Evolutionary conservation across 768 basidiomycete species (phyloP), one percentile per base, ranked within the genome.

Genomic region (Hericium coralloides): DNA sequence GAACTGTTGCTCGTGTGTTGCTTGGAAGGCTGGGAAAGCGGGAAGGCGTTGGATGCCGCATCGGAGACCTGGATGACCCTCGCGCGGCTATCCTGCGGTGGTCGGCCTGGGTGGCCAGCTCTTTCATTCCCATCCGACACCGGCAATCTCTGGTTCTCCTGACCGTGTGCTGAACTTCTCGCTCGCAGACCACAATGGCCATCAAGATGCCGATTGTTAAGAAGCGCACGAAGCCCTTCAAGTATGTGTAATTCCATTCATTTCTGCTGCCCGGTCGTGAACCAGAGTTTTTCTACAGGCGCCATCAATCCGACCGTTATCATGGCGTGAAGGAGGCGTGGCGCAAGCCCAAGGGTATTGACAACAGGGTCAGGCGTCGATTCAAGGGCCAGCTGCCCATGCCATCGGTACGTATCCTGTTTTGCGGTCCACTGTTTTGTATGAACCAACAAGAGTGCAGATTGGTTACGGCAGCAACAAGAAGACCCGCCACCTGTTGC

Each of bases 301-400:
- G 95, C 75, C 95, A 98, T 76, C 95, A 98, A 76, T 95, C 93
- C 52, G 95, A 98, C 78, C 89, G 95, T 70, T 98, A 97, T 80
- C 84, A 91, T 73, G 77, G 88, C 64, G 94, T 98, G 65, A 95
- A 95, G 82, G 94, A 97, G 79, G 80, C 91, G 80, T 99, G 97
- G 97, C 83, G 97, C 73, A 99, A 99, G 80, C 97, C 97, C 65
- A 99, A 98, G 85, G 97, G 95, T 92, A 98, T 98, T 67, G 95
- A 98, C 73, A 98, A 98, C 85, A 85, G 95, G 68, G 95, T 97
- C 67, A 81, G 93, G 72, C 84, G 91, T 65, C 85, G 90, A 68
- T 93, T 92, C 81, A 97, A 93, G 80, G 95, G 95, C 55, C 93
- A 95, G 73, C 81, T 83, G 57, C 81, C 93, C 63, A 98, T 98